phyloP scores from a whole-genome alignment of 83 land plant species.

The Larix sibirica region DNA sequence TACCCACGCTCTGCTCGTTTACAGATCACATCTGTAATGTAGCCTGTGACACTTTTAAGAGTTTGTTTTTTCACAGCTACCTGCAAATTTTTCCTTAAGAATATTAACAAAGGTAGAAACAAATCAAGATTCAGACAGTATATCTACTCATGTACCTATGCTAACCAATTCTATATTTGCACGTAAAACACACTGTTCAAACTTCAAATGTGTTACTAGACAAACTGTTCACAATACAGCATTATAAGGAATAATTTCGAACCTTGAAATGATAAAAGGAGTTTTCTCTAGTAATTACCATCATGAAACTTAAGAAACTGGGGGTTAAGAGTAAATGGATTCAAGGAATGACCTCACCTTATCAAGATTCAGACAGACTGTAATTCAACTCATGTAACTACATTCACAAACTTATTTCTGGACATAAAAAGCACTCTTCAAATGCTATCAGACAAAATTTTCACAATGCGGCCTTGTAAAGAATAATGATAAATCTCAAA shows the following conservation, averaged over 20 bases:
- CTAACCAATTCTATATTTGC: background rate
- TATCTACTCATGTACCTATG: background rate
- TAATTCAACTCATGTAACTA: background rate
- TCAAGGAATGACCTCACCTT: no score
- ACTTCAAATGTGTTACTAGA: background rate
- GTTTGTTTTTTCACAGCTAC: constrained; percentile 80
- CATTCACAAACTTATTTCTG: background rate
- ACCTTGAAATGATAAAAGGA: background rate
- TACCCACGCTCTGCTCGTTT: constrained; percentile 84
- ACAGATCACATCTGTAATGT: constrained; percentile 83
- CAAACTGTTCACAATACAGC: background rate
- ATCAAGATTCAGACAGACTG: background rate
- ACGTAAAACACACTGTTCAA: background rate
- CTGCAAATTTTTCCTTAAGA: constrained; percentile 34
- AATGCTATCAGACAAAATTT: background rate
- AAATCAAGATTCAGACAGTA: background rate
- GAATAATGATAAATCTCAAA: background rate
- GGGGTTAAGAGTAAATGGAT: background rate
- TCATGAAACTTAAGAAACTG: background rate
- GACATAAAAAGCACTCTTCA: background rate
- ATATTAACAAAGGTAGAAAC: background rate
- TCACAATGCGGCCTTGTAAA: background rate
- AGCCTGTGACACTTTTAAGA: constrained; percentile 85
- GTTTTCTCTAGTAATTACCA: background rate
- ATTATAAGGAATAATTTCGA: background rate